These are phyloP conservation scores for Halenospora varia DNA, from an alignment of 495 filamentous ascomycete genomes.

Conservation along the genomic window DNA sequence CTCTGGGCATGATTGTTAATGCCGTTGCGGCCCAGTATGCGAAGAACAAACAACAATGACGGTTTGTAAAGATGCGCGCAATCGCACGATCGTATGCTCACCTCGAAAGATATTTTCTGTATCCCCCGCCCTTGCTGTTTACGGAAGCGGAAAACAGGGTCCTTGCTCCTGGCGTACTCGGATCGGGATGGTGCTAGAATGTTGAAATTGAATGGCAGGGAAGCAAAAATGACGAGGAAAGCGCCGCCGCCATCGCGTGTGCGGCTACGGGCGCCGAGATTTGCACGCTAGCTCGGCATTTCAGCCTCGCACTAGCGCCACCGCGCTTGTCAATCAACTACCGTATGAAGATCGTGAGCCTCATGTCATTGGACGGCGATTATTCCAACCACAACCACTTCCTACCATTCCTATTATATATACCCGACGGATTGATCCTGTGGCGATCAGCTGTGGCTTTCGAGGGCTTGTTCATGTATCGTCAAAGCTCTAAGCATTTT, in stretches of 20 bases:
- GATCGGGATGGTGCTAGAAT: conserved; percentile 10
- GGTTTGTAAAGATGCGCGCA: background rate
- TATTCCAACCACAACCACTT: too few relatives aligned
- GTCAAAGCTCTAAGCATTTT: background rate
- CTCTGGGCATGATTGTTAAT: conserved; percentile 52
- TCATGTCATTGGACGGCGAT: too few relatives aligned
- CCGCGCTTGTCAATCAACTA: background rate
- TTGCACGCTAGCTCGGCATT: background rate
- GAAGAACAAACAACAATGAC: background rate
- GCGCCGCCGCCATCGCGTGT: background rate
- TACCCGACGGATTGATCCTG: background rate
- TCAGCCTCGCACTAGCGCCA: background rate
- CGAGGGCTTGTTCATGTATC: background rate
- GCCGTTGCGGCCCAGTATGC: background rate
- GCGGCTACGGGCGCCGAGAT: background rate
- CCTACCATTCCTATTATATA: background rate
- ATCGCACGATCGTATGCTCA: conserved; percentile 18
- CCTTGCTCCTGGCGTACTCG: background rate
- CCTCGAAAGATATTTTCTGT: conserved; percentile 14
- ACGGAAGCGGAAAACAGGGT: background rate
- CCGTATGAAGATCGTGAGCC: too few relatives aligned
- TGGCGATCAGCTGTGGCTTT: too few relatives aligned
- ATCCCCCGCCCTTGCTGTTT: conserved; percentile 5
- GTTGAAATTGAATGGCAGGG: conserved; percentile 13
- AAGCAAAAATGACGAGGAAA: background rate